Evolutionary conservation across 805 yeast genomes (phyloP).

Genomic region (Alloascoidea hylecoeti): DNA sequence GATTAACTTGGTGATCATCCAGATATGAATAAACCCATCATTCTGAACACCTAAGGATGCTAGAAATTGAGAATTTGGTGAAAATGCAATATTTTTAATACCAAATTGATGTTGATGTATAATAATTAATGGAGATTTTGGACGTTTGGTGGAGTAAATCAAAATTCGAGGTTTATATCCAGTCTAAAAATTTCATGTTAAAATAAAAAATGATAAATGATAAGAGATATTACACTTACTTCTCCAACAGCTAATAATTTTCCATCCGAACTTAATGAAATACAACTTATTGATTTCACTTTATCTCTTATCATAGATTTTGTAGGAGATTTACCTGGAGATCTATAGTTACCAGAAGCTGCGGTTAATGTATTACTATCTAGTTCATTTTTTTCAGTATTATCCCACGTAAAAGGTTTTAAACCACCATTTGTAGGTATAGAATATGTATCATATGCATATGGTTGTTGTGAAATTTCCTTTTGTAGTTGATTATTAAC

Average conservation of each 20-base stretch:
- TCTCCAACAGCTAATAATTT: constrained; percentile 12
- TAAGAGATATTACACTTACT: constrained; percentile 50
- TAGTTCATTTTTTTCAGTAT: too few species aligned
- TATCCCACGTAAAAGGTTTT: too few species aligned
- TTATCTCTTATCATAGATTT: not conserved
- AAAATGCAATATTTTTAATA: constrained; percentile 35
- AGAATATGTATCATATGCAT: too few species aligned
- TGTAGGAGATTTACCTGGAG: not conserved
- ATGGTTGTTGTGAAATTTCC: not conserved
- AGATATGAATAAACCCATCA: constrained; percentile 54
- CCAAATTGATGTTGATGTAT: constrained; percentile 58
- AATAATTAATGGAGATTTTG: constrained; percentile 20
- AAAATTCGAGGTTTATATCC: constrained; percentile 25
- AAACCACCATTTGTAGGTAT: too few species aligned
- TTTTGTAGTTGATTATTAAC: not conserved
- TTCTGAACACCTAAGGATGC: constrained; percentile 54
- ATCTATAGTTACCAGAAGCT: not conserved
- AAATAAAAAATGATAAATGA: constrained; percentile 43
- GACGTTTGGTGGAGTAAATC: constrained; percentile 15
- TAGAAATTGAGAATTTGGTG: constrained; percentile 38
- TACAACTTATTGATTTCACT: not conserved
- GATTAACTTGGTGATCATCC: too few species aligned
- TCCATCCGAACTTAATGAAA: not conserved
- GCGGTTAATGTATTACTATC: not conserved
- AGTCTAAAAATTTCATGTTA: too few species aligned